These are phyloP conservation scores for Lactarius sp. DNA, from an alignment of 768 basidiomycete species.

Conservation along the genomic window DNA sequence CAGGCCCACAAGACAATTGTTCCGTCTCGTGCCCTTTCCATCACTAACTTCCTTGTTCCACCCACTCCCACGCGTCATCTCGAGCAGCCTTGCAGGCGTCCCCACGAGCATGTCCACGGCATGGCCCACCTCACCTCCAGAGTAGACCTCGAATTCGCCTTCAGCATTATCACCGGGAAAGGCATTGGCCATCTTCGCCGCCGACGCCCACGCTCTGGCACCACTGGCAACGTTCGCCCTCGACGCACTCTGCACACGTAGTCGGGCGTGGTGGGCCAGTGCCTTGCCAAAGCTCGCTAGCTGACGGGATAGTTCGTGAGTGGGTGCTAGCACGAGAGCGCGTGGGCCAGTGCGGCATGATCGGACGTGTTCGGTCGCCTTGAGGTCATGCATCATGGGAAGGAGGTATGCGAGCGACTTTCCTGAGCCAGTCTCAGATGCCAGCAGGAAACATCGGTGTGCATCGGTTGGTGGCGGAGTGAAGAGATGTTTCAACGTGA, in stretches of 20 bases:
- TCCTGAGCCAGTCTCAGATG: constrained; percentile 87
- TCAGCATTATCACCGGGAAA: constrained; percentile 27
- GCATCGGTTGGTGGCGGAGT: constrained; percentile 37
- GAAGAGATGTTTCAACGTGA: constrained; percentile 64
- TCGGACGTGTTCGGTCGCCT: constrained; percentile 48
- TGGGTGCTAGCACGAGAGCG: constrained; percentile 78
- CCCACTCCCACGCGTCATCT: constrained; percentile 49
- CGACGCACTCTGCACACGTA: constrained; percentile 70
- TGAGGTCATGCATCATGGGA: constrained; percentile 75
- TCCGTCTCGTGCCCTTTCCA: constrained; percentile 29
- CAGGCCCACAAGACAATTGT: constrained; percentile 42
- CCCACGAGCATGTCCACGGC: constrained; percentile 57
- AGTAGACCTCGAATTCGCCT: constrained; percentile 27
- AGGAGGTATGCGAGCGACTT: constrained; percentile 90
- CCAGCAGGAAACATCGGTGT: constrained; percentile 54
- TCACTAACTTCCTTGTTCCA: constrained; percentile 43
- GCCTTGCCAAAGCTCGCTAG: constrained; percentile 69
- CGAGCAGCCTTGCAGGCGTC: constrained; percentile 59
- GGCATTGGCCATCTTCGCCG: constrained; percentile 45
- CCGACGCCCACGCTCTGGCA: constrained; percentile 31
- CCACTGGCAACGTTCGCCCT: constrained; percentile 43
- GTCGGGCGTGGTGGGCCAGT: constrained; percentile 67
- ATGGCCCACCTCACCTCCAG: constrained; percentile 24
- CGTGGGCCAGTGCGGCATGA: constrained; percentile 45
- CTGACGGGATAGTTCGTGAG: constrained; percentile 85